Evolutionary conservation across 176 grass and related monocot genomes (phyloP).

Genomic region (Canna indica): DNA sequence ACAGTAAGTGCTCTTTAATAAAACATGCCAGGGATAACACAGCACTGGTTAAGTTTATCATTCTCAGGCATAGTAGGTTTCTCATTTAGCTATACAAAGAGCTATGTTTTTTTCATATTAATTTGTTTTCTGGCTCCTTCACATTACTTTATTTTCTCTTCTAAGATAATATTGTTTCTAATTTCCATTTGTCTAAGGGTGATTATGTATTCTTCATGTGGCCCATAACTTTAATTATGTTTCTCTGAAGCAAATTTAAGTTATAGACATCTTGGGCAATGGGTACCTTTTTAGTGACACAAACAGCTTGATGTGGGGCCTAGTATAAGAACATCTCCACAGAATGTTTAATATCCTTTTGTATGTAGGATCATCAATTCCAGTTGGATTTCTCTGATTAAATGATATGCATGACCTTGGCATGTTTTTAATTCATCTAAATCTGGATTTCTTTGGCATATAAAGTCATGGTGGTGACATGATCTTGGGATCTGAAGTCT

Average conservation of each 20-base stretch:
- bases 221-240: not conserved
- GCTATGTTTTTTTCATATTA: not conserved
- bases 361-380: not conserved
- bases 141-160: too few species aligned
- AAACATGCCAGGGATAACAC: constrained; percentile 3
- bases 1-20: constrained; percentile 51
- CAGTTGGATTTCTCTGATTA: not conserved
- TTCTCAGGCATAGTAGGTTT: not conserved
- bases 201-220: not conserved
- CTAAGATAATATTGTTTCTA: not conserved
- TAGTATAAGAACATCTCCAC: not conserved
- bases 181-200: not conserved
- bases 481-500: not conserved
- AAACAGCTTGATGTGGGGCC: not conserved
- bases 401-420: not conserved
- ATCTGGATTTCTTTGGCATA: not conserved
- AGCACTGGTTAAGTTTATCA: not conserved
- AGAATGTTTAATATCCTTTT: not conserved
- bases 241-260: not conserved
- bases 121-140: not conserved
- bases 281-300: not conserved
- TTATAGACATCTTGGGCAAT: not conserved
- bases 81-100: not conserved
- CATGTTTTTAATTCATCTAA: not conserved
- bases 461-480: not conserved